Evolutionary conservation across 352 stramenopile species (phyloP).

Genomic region (Phytophthora idaei): DNA sequence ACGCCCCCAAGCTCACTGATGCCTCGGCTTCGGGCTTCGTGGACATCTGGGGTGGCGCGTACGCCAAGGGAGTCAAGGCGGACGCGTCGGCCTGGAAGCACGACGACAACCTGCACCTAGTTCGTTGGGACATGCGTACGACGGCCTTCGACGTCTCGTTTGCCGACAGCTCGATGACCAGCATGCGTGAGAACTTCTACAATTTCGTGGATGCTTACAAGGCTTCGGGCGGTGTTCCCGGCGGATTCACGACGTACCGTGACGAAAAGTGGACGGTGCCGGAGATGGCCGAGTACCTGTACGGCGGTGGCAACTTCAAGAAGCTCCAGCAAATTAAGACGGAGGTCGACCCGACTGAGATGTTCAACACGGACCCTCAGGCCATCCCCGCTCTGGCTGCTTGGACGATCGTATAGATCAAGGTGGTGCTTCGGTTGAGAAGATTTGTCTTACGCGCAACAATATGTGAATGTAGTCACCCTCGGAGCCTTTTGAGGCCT

Average conservation of each 20-base stretch:
- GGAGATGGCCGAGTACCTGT: conserved; percentile 1
- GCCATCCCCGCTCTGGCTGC: background rate
- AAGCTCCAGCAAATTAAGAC: conserved; percentile 5
- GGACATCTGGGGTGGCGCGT: conserved; percentile 5
- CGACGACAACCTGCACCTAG: conserved; percentile 2
- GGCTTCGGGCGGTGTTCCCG: background rate
- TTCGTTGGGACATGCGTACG: conserved; percentile 7
- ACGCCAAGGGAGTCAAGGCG: background rate
- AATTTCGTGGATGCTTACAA: conserved; percentile 8
- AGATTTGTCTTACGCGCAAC: background rate
- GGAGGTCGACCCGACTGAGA: background rate
- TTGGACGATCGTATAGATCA: background rate
- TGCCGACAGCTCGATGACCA: background rate
- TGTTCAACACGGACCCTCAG: conserved; percentile 11
- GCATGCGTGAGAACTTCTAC: conserved; percentile 3
- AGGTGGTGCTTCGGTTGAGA: background rate
- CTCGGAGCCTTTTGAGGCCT: background rate
- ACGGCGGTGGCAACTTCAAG: conserved; percentile 5
- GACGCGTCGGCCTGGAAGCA: conserved; percentile 5
- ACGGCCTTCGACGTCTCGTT: background rate
- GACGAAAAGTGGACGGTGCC: background rate
- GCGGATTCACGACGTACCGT: conserved; percentile 4
- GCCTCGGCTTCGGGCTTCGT: background rate
- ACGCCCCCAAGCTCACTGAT: background rate
- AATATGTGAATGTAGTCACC: background rate